Evolutionary conservation across 202 grass and related monocot genomes (phyloP).

Genomic region (Carex arenaria): DNA sequence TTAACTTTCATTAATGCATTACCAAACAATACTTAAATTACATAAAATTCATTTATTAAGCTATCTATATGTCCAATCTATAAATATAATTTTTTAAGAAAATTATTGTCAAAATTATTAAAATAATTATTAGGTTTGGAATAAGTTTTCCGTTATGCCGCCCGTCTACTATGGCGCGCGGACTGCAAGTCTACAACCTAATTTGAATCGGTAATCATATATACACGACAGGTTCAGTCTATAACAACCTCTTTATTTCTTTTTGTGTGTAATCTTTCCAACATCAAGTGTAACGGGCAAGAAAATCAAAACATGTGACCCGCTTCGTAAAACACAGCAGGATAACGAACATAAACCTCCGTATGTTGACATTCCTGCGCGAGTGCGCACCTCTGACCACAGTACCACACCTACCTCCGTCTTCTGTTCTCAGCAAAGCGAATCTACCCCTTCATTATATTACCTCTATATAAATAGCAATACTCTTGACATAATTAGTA

Average conservation of each 20-base stretch:
- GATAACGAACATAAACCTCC: neutral
- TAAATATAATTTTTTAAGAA: no score
- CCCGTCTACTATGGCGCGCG: neutral
- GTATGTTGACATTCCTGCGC: neutral
- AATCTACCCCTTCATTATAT: neutral
- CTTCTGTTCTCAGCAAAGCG: neutral
- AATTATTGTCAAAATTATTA: no score
- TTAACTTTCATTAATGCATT: no score
- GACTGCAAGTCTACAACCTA: neutral
- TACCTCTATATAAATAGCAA: neutral
- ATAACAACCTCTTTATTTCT: neutral
- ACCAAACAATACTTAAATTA: no score
- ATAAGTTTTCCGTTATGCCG: no score
- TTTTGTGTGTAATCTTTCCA: neutral
- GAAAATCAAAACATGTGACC: neutral
- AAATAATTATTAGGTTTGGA: no score
- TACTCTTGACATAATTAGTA: neutral
- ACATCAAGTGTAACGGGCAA: neutral
- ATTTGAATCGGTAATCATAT: neutral
- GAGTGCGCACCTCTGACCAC: neutral
- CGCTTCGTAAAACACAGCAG: neutral
- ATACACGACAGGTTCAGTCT: neutral
- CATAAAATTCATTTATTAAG: no score
- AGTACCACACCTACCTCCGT: neutral
- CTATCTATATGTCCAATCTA: no score